These are phyloP conservation scores for Colletotrichum cordylinicola DNA, from an alignment of 2,329 filamentous ascomycete species.

Conservation along the genomic window DNA sequence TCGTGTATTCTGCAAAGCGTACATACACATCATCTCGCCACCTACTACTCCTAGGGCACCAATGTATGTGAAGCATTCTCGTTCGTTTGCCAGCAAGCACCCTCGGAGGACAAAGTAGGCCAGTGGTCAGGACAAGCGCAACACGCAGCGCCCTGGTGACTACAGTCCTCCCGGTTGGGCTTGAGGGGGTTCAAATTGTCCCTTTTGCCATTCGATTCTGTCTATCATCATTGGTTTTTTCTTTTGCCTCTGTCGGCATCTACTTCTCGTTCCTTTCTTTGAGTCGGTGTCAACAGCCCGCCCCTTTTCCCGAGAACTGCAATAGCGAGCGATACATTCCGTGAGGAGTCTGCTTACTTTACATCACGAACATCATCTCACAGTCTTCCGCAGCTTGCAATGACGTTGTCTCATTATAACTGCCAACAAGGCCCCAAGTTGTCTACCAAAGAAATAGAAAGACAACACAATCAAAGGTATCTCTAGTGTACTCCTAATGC, in stretches of 20 bases:
- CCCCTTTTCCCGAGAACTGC: too few species aligned
- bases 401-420: not conserved
- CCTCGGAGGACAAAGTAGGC: not conserved
- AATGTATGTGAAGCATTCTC: not conserved
- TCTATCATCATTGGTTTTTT: too few species aligned
- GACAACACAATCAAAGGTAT: not conserved
- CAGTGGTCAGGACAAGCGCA: not conserved
- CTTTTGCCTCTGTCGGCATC: not conserved
- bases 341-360: not conserved
- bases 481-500: not conserved
- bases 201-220: too few species aligned
- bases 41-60: too few species aligned
- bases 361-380: not conserved
- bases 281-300: too few species aligned
- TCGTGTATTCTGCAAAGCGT: not conserved
- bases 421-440: not conserved
- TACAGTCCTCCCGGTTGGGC: not conserved
- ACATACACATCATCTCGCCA: not conserved
- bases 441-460: not conserved
- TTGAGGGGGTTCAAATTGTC: not conserved
- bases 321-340: not conserved
- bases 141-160: not conserved
- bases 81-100: not conserved
- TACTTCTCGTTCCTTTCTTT: too few species aligned
- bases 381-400: fast-evolving